A percentile compares a stretch with the other conserved stretches of the same genome.
These are phyloP conservation scores for Stereocaulon alpinum DNA, from an alignment of 495 filamentous ascomycete species.

Conservation along the genomic window DNA sequence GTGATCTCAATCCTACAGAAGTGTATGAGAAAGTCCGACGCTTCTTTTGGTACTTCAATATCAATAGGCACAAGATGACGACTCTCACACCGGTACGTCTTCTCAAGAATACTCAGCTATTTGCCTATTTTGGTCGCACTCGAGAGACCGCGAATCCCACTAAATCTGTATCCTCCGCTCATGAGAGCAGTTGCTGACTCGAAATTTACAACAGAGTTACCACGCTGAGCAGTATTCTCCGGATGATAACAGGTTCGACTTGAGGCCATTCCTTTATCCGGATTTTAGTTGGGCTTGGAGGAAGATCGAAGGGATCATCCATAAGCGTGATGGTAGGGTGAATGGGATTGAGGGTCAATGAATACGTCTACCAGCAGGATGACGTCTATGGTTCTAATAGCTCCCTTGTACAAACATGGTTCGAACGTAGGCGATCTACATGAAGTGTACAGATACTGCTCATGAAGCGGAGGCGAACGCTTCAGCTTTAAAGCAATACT, in stretches of 20 bases:
- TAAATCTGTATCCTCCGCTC: too few relatives aligned
- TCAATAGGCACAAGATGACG: conserved; percentile 54
- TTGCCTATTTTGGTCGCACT: too few relatives aligned
- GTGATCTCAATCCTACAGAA: conserved; percentile 53
- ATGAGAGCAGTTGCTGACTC: conserved; percentile 9
- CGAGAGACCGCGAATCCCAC: conserved; percentile 5
- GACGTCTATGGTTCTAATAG: too few relatives aligned
- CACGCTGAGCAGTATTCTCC: conserved; percentile 47
- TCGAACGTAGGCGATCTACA: too few relatives aligned
- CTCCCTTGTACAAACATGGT: too few relatives aligned
- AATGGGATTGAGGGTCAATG: not conserved
- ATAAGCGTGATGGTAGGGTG: not conserved
- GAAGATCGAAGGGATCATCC: conserved; percentile 18
- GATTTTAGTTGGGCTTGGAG: conserved; percentile 15
- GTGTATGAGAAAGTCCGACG: conserved; percentile 47
- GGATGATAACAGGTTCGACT: conserved; percentile 62
- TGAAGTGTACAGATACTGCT: too few relatives aligned
- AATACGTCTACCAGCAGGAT: too few relatives aligned
- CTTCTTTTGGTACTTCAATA: conserved; percentile 41
- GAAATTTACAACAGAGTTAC: too few relatives aligned
- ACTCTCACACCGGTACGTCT: not conserved
- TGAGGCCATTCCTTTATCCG: conserved; percentile 46
- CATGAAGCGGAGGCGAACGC: too few relatives aligned
- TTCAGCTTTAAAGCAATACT: too few relatives aligned
- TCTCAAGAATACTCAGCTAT: too few relatives aligned